Conservation (phyloP, 495 filamentous ascomycete species). For the Astrothelium macrocarpum region DNA sequence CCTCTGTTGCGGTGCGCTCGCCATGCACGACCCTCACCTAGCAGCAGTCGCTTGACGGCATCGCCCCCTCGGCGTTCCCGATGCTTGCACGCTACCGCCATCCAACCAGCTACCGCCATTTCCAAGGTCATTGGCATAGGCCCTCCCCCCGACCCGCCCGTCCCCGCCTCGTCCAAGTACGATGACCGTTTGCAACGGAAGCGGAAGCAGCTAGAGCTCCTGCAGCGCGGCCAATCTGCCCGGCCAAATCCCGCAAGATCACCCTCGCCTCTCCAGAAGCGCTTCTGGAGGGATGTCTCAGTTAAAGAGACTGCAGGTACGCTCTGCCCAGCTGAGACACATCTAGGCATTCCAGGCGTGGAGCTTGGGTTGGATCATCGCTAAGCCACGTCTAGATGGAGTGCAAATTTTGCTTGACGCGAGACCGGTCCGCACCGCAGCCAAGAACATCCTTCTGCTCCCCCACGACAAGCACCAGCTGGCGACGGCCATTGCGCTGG, state of each 20-base stretch:
- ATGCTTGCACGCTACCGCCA: constrained; percentile 45
- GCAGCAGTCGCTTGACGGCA: background rate
- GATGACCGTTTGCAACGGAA: constrained; percentile 44
- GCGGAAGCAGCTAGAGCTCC: constrained; percentile 44
- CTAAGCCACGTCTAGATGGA: constrained; percentile 37
- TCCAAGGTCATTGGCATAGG: constrained; percentile 66
- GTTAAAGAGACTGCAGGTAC: constrained; percentile 49
- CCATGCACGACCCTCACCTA: background rate
- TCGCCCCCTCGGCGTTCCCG: background rate
- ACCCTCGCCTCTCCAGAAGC: constrained; percentile 46
- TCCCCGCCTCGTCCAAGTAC: constrained; percentile 46
- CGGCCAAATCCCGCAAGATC: constrained; percentile 35
- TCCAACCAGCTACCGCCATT: constrained; percentile 47
- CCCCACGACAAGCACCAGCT: constrained; percentile 69
- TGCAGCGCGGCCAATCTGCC: constrained; percentile 40
- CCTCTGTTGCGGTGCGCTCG: background rate
- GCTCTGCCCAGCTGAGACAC: constrained; percentile 10
- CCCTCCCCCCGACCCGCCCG: constrained; percentile 70
- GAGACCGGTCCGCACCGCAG: constrained; percentile 65
- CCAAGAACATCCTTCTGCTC: constrained; percentile 59
- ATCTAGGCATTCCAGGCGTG: background rate
- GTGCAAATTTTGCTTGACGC: constrained; percentile 70
- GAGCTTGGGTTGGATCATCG: background rate
- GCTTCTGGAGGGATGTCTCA: constrained; percentile 77
- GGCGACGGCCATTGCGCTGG: constrained; percentile 75